Base-by-base conservation (phyloP, 2,329 filamentous ascomycete species). In the Cylindrodendrum hubeiense region DNA sequence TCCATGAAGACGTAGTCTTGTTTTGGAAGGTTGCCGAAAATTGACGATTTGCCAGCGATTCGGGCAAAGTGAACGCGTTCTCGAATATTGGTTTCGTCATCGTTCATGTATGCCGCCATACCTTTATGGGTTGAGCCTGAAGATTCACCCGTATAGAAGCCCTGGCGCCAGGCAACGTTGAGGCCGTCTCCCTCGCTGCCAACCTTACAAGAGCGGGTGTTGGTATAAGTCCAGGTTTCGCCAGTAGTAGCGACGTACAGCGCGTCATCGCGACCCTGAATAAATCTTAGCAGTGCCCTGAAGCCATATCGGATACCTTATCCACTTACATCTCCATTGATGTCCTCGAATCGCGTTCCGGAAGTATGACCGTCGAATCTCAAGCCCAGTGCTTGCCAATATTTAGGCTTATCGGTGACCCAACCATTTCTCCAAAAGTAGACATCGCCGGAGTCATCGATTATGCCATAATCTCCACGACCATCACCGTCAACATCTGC, bases 371-470 rank as follows among this genome's bases (percentile, higher is more conserved):
- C 39, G 7, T n/a, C 8, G 13, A 19, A n/a, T 21, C 9, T 21
- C 39, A 19, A 3, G 3, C 30, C 19, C 7, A 41, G 37, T 19
- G n/a, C 37, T 19, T 41, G 37, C 88, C 34, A 41, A 39, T 53
- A 53, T 13, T 53, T 33, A 21, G 50, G 10, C 10, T 7, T 39
- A 12, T 19, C n/a, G 10, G 22, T 24, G 6, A 30, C 15, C 15
- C 52, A 37, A 22, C 52, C 34, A 28, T 55, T 55, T 17, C 52
- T 37, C 37, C 37, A 55, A 12, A 15, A 55, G 8, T 24, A 37
- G 4, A 44, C 39, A n/a, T 44, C 21, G 8, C 52, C 52, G 17
- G 13, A 24, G 52, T 55, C 52, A 9, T 13, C 24, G 22, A 55
- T 24, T 7, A 55, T 22, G n/a, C 52, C 17, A 6, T 55, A 55